These are phyloP conservation scores for Blastobotrys mokoenaii DNA, from an alignment of 805 yeast genomes.

Conservation along the genomic window DNA sequence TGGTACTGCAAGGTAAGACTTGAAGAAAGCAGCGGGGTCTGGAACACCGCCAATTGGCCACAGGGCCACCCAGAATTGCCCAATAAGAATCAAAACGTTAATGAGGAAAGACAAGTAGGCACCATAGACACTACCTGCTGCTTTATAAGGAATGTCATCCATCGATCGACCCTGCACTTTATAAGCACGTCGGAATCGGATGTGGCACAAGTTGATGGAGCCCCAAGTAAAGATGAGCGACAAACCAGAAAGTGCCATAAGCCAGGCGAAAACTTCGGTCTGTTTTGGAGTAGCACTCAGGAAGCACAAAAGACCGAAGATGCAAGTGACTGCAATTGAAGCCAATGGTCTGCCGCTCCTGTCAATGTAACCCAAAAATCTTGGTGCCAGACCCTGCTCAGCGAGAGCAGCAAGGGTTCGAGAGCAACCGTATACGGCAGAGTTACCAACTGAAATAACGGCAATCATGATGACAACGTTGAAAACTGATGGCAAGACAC, in stretches of 20 bases:
- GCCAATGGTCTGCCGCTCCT: constrained; percentile 69
- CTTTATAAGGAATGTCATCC: constrained; percentile 53
- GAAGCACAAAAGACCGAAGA: constrained; percentile 51
- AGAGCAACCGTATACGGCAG: constrained; percentile 62
- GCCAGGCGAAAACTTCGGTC: constrained; percentile 50
- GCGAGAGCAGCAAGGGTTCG: constrained; percentile 63
- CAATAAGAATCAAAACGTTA: constrained; percentile 48
- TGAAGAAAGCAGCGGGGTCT: constrained; percentile 35
- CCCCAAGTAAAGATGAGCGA: constrained; percentile 71
- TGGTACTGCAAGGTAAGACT: constrained; percentile 40
- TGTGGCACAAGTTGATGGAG: constrained; percentile 54
- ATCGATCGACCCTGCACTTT: constrained; percentile 47
- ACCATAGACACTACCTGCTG: constrained; percentile 58
- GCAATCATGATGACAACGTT: constrained; percentile 64
- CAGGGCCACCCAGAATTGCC: constrained; percentile 72
- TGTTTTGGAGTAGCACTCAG: constrained; percentile 48
- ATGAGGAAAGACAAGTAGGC: constrained; percentile 51
- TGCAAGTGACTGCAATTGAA: constrained; percentile 42
- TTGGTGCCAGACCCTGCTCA: constrained; percentile 57
- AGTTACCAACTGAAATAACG: constrained; percentile 64
- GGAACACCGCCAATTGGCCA: constrained; percentile 50
- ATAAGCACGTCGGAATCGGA: constrained; percentile 56
- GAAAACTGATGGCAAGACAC: constrained; percentile 59
- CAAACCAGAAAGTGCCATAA: constrained; percentile 62
- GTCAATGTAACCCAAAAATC: constrained; percentile 58